Evolutionary conservation across 2,329 filamentous ascomycete species (phyloP).

Genomic region (Bipolaris zeicola): DNA sequence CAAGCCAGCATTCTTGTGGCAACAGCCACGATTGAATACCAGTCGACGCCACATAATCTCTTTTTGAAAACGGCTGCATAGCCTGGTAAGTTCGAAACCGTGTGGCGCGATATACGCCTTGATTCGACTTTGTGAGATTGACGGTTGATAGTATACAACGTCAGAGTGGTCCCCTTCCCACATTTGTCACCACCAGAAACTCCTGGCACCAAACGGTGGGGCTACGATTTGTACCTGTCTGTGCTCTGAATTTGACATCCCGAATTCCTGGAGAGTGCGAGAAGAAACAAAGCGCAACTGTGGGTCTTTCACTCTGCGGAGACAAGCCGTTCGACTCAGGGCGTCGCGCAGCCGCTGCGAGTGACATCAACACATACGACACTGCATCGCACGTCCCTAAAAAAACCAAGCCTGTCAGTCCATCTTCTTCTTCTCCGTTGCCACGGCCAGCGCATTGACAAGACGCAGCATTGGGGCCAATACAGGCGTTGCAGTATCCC

Average conservation of each 20-base stretch:
- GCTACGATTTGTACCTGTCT: constrained; percentile 37
- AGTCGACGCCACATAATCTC: constrained; percentile 42
- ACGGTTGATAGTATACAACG: constrained; percentile 40
- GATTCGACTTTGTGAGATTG: constrained; percentile 37
- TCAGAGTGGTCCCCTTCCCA: constrained; percentile 33
- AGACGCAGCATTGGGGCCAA: constrained; percentile 20
- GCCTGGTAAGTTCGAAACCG: constrained; percentile 44
- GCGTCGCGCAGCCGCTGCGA: constrained; percentile 38
- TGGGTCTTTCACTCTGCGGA: constrained; percentile 32
- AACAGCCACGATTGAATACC: constrained; percentile 42
- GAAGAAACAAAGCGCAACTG: constrained; percentile 46
- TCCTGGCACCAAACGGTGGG: constrained; percentile 32
- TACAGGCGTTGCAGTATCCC: constrained; percentile 16
- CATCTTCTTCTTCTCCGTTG: constrained; percentile 5
- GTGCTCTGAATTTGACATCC: constrained; percentile 39
- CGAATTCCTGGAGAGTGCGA: constrained; percentile 45
- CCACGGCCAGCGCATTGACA: constrained; percentile 19
- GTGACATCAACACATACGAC: constrained; percentile 26
- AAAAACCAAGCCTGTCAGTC: constrained; percentile 19
- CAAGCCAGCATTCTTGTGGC: constrained; percentile 37
- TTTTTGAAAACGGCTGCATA: constrained; percentile 43
- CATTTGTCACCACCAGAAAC: constrained; percentile 39
- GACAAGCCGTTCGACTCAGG: constrained; percentile 39
- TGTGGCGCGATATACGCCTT: constrained; percentile 38
- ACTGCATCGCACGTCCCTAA: constrained; percentile 16